Evolutionary conservation across 306 rosid species (phyloP), one percentile per base, ranked within the genome.

Genomic region (Heteromeles arbutifolia): DNA sequence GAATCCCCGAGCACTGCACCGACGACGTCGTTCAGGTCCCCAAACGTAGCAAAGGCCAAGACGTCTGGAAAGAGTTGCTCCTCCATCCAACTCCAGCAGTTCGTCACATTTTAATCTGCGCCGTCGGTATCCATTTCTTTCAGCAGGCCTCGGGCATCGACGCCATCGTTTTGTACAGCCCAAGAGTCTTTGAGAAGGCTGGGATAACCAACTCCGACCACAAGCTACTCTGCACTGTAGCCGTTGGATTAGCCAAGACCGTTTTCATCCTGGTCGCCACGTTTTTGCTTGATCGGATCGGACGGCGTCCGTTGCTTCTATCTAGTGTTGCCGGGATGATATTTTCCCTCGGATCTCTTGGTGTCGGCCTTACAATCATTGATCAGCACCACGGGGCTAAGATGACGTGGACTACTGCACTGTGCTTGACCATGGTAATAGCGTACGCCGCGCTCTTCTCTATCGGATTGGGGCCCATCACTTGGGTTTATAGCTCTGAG

Each of bases 111-210:
- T 6, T 85, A 4, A 80, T 87, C 0, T 85, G 86, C 0, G 87
- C 82, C 4, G 22, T 87, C 0, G 83, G 89, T 0, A 83, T 85
- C 21, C 86, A 89, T 45, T 83, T 89, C 70, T 89, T 86, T 13
- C 90, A 84, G 63, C 90, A 87, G 70, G 78, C 84, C 0, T 81
- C 87, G 0, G 93, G 93, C 3, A 14, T 89, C 62, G 89, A 86
- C 70, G 74, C 89, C 1, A 77, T 83, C 32, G 85, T 89, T 66
- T 45, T 89, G 22, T 86, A 86, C 66, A 76, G 87, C 31, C 89
- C 93, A 1, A 79, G 11, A 0, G 81, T 89, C 28, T 89, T 89
- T 28, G 34, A 75, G 3, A 83, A 89, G 43, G 89, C 88, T 4
- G 88, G 89, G 24, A 79, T 83, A 59, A 78, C 18, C 0, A 73